These are phyloP conservation scores for Hyparrhenia diplandra DNA, from an alignment of 176 grass and related monocot genomes.

Conservation along the genomic window DNA sequence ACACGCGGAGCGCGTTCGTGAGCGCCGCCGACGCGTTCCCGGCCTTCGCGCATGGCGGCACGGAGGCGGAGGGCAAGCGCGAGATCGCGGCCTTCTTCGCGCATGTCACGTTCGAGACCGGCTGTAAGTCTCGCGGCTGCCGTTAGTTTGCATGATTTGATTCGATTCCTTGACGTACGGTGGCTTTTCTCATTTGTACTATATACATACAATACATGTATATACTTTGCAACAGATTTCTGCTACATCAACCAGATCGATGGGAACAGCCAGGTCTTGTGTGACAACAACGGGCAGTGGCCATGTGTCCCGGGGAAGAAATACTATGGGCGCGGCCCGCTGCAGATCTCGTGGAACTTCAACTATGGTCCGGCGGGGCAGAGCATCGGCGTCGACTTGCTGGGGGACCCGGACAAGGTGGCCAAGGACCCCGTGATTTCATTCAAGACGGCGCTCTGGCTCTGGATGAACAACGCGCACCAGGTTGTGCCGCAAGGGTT, in stretches of 20 bases:
- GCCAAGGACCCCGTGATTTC: too few relatives aligned
- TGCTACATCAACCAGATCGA: conserved; percentile 82
- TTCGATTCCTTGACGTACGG: neutral
- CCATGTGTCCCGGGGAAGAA: too few relatives aligned
- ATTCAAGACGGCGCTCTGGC: too few relatives aligned
- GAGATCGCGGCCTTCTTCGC: conserved; percentile 86
- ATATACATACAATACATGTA: neutral
- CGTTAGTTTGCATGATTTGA: neutral
- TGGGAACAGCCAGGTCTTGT: neutral
- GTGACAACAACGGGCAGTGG: too few relatives aligned
- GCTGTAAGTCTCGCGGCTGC: neutral
- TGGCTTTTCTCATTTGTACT: neutral
- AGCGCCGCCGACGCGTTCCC: neutral
- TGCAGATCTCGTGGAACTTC: too few relatives aligned
- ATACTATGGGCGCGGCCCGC: too few relatives aligned
- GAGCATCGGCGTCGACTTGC: too few relatives aligned
- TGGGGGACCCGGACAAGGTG: too few relatives aligned
- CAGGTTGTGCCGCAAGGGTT: too few relatives aligned
- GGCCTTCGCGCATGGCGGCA: conserved; percentile 34
- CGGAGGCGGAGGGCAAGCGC: conserved; percentile 40
- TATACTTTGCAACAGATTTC: conserved; percentile 18
- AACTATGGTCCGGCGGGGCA: too few relatives aligned
- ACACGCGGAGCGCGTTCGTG: conserved; percentile 56
- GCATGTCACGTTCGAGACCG: conserved; percentile 38
- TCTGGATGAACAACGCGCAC: too few relatives aligned